phyloP scores from a whole-genome alignment of 306 rosid species.

The Sphenostylis stenocarpa region DNA sequence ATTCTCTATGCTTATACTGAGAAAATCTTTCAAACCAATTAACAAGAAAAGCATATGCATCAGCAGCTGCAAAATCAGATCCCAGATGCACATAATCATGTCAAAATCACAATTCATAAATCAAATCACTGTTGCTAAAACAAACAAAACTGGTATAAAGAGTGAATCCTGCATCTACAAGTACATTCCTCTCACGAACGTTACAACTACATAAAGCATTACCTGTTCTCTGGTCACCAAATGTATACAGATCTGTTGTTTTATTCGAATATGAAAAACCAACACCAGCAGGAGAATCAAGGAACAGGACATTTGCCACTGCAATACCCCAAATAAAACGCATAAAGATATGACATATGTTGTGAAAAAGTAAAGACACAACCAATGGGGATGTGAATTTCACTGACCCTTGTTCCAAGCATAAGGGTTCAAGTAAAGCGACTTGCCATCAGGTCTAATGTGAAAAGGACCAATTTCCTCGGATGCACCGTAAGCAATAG shows the following conservation, averaged over 20 bases:
- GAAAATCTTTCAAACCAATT: constrained; percentile 98
- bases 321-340: constrained; percentile 25
- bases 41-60: constrained; percentile 76
- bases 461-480: constrained; percentile 95
- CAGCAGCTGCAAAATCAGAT: constrained; percentile 70
- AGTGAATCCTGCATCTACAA: constrained; percentile 11
- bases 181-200: neutral
- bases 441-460: constrained; percentile 74
- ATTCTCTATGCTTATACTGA: constrained; percentile 83
- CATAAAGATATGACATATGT: neutral
- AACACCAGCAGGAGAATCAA: constrained; percentile 98
- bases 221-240: constrained; percentile 94
- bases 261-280: constrained; percentile 91
- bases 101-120: constrained; percentile 1
- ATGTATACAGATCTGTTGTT: constrained; percentile 69
- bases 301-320: constrained; percentile 94
- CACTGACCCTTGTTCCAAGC: constrained; percentile 90
- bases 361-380: neutral
- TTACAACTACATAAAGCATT: constrained; percentile 13
- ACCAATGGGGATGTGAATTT: neutral
- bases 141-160: constrained; percentile 19
- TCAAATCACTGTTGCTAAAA: constrained; percentile 7
- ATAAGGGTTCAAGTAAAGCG: constrained; percentile 83
- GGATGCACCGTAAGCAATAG: constrained; percentile 93
- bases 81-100: constrained; percentile 19